phyloP scores from a whole-genome alignment of 2,329 filamentous ascomycete species.

The Neofusicoccum laricinum region DNA sequence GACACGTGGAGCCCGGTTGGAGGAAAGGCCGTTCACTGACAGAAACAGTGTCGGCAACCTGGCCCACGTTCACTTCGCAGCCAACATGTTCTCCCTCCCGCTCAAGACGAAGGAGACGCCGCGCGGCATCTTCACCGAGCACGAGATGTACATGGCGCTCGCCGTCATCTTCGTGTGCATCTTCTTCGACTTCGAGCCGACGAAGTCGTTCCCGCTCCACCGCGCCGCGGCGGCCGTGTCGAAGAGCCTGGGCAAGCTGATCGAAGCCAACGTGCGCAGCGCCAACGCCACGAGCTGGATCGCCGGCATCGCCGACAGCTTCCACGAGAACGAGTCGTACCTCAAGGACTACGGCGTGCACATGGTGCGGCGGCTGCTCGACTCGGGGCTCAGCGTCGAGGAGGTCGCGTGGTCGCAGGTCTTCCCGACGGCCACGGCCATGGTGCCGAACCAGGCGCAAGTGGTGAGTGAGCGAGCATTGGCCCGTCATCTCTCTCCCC shows the following conservation, averaged over 20 bases:
- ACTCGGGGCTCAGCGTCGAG: slow-evolving; percentile 58
- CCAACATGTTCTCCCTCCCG: slow-evolving; percentile 54
- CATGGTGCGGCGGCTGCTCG: slow-evolving; percentile 63
- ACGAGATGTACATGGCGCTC: slow-evolving; percentile 59
- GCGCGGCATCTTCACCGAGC: slow-evolving; percentile 54
- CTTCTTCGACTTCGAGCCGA: slow-evolving; percentile 65
- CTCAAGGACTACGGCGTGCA: slow-evolving; percentile 64
- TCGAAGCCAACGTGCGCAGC: slow-evolving; percentile 65
- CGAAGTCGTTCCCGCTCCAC: slow-evolving; percentile 63
- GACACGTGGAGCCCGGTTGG: slow-evolving; percentile 17
- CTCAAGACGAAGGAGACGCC: slow-evolving; percentile 53
- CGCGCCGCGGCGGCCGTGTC: slow-evolving; percentile 58
- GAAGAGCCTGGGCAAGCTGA: slow-evolving; percentile 57
- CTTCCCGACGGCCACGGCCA: slow-evolving; percentile 63
- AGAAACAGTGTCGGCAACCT: slow-evolving; percentile 47
- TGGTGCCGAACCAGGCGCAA: slow-evolving; percentile 69
- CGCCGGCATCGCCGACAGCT: slow-evolving; percentile 48
- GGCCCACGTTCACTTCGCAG: slow-evolving; percentile 55
- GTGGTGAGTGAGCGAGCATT: slow-evolving; percentile 55
- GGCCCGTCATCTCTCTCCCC: not conserved
- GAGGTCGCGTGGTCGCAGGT: slow-evolving; percentile 72
- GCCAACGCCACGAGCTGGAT: slow-evolving; percentile 56
- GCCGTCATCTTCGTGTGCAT: slow-evolving; percentile 64
- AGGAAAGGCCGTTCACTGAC: not conserved
- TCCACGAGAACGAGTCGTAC: slow-evolving; percentile 47